phyloP scores from a whole-genome alignment of 192 early-diverging fungal genomes.

The Chytriomyces sp. region DNA sequence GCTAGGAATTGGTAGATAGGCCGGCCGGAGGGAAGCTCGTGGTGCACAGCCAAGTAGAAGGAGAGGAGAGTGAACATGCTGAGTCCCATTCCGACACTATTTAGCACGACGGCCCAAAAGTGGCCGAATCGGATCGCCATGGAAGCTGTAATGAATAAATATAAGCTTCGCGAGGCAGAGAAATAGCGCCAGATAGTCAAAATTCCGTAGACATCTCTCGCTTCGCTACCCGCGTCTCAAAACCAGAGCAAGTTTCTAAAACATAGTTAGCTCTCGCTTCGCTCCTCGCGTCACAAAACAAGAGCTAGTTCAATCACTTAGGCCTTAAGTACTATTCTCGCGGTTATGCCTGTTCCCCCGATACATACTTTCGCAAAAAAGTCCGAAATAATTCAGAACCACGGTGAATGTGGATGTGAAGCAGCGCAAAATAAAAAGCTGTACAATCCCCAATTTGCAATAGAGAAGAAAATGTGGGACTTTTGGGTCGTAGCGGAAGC shows the following conservation, averaged over 20 bases:
- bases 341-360: neutral
- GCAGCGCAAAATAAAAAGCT: slow-evolving; percentile 14
- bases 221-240: slow-evolving; percentile 57
- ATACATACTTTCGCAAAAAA: slow-evolving; percentile 19
- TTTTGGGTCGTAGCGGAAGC: slow-evolving; percentile 61
- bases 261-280: neutral
- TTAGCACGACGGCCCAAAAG: slow-evolving; percentile 61
- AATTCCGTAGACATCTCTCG: too few relatives aligned
- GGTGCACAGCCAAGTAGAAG: slow-evolving; percentile 63
- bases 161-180: too few relatives aligned
- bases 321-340: too few relatives aligned
- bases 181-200: too few relatives aligned
- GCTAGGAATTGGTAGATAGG: slow-evolving; percentile 36
- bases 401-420: slow-evolving; percentile 1
- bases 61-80: slow-evolving; percentile 71
- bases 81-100: slow-evolving; percentile 64
- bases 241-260: neutral
- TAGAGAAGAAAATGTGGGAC: slow-evolving; percentile 54
- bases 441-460: slow-evolving; percentile 62
- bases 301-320: too few relatives aligned
- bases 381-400: neutral
- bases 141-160: too few relatives aligned
- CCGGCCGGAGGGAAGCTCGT: slow-evolving; percentile 19
- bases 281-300: too few relatives aligned
- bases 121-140: slow-evolving; percentile 63